These are phyloP conservation scores for Sugiyamaella floridensis DNA, from an alignment of 805 yeast genomes.

Conservation along the genomic window DNA sequence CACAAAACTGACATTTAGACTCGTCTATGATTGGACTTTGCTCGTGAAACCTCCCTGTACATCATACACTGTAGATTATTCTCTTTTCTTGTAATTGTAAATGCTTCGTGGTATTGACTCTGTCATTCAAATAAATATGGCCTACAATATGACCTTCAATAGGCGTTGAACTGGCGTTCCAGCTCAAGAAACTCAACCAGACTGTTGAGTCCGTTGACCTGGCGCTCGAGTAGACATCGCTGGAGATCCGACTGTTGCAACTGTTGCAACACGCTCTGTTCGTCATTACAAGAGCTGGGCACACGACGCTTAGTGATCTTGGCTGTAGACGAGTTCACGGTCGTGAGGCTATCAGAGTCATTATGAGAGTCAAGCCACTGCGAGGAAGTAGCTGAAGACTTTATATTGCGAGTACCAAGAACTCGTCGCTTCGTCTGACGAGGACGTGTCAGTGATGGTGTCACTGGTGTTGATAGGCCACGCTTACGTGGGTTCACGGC, in stretches of 20 bases:
- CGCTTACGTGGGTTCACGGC: constrained; percentile 6
- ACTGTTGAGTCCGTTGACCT: constrained; percentile 8
- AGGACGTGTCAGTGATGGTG: constrained; percentile 9
- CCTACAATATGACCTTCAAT: too few relatives aligned
- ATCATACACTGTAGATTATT: too few relatives aligned
- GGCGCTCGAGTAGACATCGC: constrained; percentile 10
- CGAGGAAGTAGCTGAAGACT: neutral
- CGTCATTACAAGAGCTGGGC: neutral
- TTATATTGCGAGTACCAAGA: constrained; percentile 1
- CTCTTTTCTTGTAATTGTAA: too few relatives aligned
- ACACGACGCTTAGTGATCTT: neutral
- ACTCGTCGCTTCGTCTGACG: constrained; percentile 8
- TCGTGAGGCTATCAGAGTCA: too few relatives aligned
- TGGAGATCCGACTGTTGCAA: constrained; percentile 1
- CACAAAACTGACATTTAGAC: too few relatives aligned
- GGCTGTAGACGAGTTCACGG: too few relatives aligned
- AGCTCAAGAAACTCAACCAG: constrained; percentile 19
- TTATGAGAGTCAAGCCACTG: neutral
- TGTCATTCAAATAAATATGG: neutral
- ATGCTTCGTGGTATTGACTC: too few relatives aligned
- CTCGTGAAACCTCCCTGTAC: too few relatives aligned
- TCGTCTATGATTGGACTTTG: too few relatives aligned
- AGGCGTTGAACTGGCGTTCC: constrained; percentile 13
- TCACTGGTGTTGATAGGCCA: constrained; percentile 12
- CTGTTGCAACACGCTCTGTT: neutral